Conservation (phyloP, 805 yeast species). For the Saccharomycopsis guyanensis region DNA sequence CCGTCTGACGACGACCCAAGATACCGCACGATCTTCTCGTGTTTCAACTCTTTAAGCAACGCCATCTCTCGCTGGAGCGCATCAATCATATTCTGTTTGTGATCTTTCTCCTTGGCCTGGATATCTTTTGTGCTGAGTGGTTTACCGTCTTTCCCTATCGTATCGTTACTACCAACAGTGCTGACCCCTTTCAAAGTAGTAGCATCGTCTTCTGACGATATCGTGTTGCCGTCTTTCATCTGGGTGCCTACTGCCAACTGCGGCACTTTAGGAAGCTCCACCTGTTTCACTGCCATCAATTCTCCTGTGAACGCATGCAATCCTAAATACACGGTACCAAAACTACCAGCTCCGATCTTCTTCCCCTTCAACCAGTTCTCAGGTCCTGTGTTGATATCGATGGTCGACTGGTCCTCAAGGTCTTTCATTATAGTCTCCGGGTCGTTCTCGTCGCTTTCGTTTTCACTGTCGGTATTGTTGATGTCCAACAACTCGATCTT, state of each 20-base stretch:
- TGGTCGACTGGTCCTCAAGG: constrained; percentile 26
- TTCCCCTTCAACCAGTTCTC: constrained; percentile 90
- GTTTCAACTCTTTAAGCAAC: constrained; percentile 44
- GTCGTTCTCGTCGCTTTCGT: constrained; percentile 11
- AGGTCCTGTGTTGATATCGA: constrained; percentile 44
- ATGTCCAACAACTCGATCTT: constrained; percentile 18
- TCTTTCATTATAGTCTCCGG: constrained; percentile 25
- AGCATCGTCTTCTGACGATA: constrained; percentile 18
- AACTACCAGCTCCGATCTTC: constrained; percentile 88
- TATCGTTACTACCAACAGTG: constrained; percentile 8
- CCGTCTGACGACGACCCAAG: constrained; percentile 35
- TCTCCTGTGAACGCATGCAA: constrained; percentile 91
- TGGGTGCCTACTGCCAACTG: constrained; percentile 28
- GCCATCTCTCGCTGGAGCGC: constrained; percentile 52
- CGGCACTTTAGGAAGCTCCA: constrained; percentile 49
- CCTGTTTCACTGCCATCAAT: constrained; percentile 95
- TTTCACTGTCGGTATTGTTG: constrained; percentile 4
- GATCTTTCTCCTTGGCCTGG: constrained; percentile 17
- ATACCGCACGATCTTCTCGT: constrained; percentile 53
- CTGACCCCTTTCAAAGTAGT: constrained; percentile 10
- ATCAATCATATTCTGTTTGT: constrained; percentile 44
- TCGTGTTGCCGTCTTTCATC: constrained; percentile 27
- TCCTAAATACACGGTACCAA: constrained; percentile 89
- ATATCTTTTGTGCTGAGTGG: too few relatives aligned
- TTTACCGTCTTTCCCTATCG: constrained; percentile 4